A percentile compares a stretch with the other conserved stretches of the same genome.
These are phyloP conservation scores for Secale cereale DNA, from an alignment of 176 grass and related monocot genomes.

Conservation along the genomic window DNA sequence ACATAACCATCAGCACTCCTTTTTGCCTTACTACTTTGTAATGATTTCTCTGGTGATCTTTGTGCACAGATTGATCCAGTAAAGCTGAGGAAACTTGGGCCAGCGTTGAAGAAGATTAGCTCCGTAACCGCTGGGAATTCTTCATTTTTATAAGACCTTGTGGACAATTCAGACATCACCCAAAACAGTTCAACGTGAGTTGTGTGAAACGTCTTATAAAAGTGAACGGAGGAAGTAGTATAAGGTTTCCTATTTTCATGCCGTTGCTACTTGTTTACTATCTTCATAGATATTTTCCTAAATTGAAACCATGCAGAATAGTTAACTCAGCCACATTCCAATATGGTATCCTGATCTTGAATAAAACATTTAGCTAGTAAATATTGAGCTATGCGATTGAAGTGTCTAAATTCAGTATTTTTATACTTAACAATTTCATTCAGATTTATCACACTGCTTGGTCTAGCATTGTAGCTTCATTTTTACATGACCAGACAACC, in stretches of 20 bases:
- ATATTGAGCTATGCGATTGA: neutral
- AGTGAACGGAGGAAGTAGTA: too few species aligned
- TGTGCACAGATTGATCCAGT: slow-evolving; percentile 56
- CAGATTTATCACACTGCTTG: neutral
- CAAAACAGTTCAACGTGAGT: too few species aligned
- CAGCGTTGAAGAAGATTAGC: slow-evolving; percentile 59
- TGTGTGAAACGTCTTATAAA: too few species aligned
- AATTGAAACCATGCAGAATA: slow-evolving; percentile 5
- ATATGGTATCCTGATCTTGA: neutral
- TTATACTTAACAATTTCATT: neutral
- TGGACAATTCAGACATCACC: too few species aligned
- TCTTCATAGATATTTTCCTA: neutral
- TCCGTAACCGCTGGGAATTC: slow-evolving; percentile 75
- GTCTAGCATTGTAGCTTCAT: neutral
- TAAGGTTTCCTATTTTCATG: slow-evolving; percentile 30
- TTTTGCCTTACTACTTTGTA: neutral
- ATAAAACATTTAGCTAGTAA: neutral
- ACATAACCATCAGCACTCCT: neutral
- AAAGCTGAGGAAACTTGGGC: slow-evolving; percentile 65
- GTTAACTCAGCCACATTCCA: neutral
- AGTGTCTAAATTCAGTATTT: neutral
- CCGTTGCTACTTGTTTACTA: too few species aligned
- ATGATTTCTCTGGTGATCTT: neutral
- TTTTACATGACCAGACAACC: neutral
- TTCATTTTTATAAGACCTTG: too few species aligned